Percentiles rank a stretch among this genome's conserved stretches.
phyloP scores from a whole-genome alignment of 2,329 filamentous ascomycete species.

The Capronia americana region DNA sequence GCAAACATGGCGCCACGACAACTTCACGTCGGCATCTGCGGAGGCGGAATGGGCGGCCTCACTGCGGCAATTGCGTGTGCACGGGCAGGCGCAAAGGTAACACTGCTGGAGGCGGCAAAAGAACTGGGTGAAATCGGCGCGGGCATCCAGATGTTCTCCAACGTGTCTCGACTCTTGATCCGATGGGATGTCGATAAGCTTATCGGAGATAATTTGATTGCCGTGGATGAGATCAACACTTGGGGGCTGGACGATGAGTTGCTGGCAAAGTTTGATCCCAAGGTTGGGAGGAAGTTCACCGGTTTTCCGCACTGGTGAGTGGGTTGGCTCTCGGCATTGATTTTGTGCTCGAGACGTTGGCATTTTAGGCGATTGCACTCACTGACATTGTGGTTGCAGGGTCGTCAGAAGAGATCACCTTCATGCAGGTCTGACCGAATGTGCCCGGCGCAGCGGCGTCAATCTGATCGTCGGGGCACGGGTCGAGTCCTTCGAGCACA shows the following conservation, averaged over 20 bases:
- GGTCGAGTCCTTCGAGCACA: slow-evolving; percentile 45
- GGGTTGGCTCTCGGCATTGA: too few species aligned
- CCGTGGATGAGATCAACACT: slow-evolving; percentile 48
- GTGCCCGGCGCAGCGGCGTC: slow-evolving; percentile 50
- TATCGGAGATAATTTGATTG: slow-evolving; percentile 51
- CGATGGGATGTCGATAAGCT: slow-evolving; percentile 50
- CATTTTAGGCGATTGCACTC: neutral
- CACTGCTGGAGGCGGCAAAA: slow-evolving; percentile 51
- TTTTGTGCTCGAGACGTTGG: neutral
- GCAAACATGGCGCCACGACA: slow-evolving; percentile 17
- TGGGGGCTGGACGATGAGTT: slow-evolving; percentile 43
- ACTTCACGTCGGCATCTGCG: slow-evolving; percentile 43
- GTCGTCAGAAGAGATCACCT: slow-evolving; percentile 58
- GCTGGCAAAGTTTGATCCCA: slow-evolving; percentile 27
- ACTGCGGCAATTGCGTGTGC: slow-evolving; percentile 53
- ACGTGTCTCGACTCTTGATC: slow-evolving; percentile 49
- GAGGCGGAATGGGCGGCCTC: slow-evolving; percentile 52
- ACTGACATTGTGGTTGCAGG: slow-evolving; percentile 28
- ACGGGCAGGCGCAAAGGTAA: slow-evolving; percentile 49
- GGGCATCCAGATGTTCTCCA: slow-evolving; percentile 49
- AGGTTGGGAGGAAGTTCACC: slow-evolving; percentile 28
- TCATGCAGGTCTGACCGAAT: slow-evolving; percentile 52
- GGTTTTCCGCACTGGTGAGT: slow-evolving; percentile 34
- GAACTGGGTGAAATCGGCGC: slow-evolving; percentile 51
- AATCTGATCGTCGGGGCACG: slow-evolving; percentile 48